These are phyloP conservation scores for Coemansia asiatica DNA, from an alignment of 192 early-diverging fungal genomes.

Conservation along the genomic window DNA sequence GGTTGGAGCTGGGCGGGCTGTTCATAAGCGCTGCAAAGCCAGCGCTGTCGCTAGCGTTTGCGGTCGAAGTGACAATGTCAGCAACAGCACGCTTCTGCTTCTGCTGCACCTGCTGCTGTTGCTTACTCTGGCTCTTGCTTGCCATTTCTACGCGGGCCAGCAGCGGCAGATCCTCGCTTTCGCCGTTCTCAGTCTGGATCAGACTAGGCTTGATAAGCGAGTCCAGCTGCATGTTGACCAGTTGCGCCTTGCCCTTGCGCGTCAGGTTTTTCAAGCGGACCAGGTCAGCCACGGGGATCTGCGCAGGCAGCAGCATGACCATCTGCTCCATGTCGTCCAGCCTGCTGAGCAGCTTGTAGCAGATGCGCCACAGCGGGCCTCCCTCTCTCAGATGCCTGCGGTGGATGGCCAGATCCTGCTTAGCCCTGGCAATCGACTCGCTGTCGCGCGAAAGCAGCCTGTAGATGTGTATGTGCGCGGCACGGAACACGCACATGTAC, in stretches of 20 bases:
- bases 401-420: conserved; percentile 56
- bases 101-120: no score
- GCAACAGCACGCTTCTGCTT: no score
- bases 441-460: conserved; percentile 41
- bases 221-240: conserved; percentile 56
- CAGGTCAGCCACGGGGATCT: conserved; percentile 49
- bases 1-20: conserved; percentile 6
- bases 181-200: conserved; percentile 37
- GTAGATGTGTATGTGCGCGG: conserved; percentile 51
- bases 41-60: not conserved
- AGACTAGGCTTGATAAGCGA: conserved; percentile 47
- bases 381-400: conserved; percentile 51
- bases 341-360: conserved; percentile 52
- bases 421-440: conserved; percentile 44
- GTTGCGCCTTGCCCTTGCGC: conserved; percentile 49
- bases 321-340: conserved; percentile 58
- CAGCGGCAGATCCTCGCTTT: conserved; percentile 48
- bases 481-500: conserved; percentile 58
- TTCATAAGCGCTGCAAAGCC: conserved; percentile 1
- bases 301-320: conserved; percentile 53
- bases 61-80: conserved; percentile 3
- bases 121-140: conserved; percentile 11
- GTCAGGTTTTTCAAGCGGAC: conserved; percentile 45
- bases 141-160: conserved; percentile 24
- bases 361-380: conserved; percentile 49